These are phyloP conservation scores for Nakataea oryzae DNA, from an alignment of 2,329 filamentous ascomycete species.

Conservation along the genomic window DNA sequence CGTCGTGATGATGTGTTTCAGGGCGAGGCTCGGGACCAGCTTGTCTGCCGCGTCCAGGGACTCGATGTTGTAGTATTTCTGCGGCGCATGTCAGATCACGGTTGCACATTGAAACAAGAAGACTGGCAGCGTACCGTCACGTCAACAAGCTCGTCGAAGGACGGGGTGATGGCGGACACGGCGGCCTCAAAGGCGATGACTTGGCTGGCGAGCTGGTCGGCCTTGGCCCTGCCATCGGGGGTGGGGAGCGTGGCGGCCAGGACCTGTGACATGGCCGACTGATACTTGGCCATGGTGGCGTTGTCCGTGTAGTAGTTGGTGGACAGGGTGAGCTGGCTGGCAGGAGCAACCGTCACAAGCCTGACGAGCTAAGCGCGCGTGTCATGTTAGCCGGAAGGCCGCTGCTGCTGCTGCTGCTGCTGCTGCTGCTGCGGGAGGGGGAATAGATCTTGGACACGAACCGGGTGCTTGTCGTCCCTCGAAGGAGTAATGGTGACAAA, in stretches of 20 bases:
- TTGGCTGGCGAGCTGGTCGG: constrained; percentile 16
- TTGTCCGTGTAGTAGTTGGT: constrained; percentile 1
- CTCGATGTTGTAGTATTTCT: constrained; percentile 46
- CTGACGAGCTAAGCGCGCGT: neutral
- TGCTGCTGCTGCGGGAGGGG: no score
- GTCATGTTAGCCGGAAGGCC: neutral
- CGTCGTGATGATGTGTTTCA: constrained; percentile 32
- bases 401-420: no score
- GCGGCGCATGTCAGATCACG: constrained; percentile 20
- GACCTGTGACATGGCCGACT: neutral
- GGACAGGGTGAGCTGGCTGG: neutral
- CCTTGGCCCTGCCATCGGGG: neutral
- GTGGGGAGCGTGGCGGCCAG: neutral
- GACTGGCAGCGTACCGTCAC: neutral
- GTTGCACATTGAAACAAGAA: neutral
- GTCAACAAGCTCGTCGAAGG: constrained; percentile 23
- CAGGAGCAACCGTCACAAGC: neutral
- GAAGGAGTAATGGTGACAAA: constrained; percentile 6
- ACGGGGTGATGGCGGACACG: constrained; percentile 39
- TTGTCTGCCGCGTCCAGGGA: constrained; percentile 34
- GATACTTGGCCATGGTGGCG: neutral
- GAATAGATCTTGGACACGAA: neutral
- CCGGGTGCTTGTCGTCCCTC: constrained; percentile 6
- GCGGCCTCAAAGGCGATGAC: constrained; percentile 40
- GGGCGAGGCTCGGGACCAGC: constrained; percentile 36